Conservation (phyloP, 345 rosid genomes). For the Cochlearia excelsa region DNA sequence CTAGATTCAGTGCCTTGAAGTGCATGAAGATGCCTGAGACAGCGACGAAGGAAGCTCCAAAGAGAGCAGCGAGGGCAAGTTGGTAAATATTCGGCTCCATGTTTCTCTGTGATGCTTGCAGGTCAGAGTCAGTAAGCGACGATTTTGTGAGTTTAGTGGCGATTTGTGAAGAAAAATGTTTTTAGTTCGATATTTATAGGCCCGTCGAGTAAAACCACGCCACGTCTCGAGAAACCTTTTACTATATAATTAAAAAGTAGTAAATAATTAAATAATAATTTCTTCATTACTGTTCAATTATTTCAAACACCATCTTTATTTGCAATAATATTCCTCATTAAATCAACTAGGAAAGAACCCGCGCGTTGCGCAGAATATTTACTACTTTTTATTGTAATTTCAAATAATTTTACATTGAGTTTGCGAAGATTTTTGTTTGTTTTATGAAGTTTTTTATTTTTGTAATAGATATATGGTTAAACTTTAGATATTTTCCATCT, state of each 20-base stretch:
- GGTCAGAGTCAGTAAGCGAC: slow-evolving; percentile 29
- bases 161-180: slow-evolving; percentile 18
- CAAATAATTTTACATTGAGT: too few species aligned
- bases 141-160: slow-evolving; percentile 21
- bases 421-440: too few species aligned
- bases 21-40: slow-evolving; percentile 93
- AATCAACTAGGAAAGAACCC: too few species aligned
- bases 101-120: slow-evolving; percentile 6
- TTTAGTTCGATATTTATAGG: slow-evolving; percentile 34
- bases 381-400: too few species aligned
- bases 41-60: slow-evolving; percentile 92
- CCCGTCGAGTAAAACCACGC: slow-evolving; percentile 26
- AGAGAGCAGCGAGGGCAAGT: slow-evolving; percentile 93
- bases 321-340: too few species aligned
- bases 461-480: too few species aligned
- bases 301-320: slow-evolving; percentile 12
- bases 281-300: slow-evolving; percentile 16
- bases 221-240: background rate
- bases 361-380: too few species aligned
- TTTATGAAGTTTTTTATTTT: too few species aligned
- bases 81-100: slow-evolving; percentile 78
- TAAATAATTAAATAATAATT: background rate
- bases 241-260: background rate
- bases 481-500: too few species aligned
- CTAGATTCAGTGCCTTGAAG: slow-evolving; percentile 81